Evolutionary conservation across 2,329 filamentous ascomycete species (phyloP).

Genomic region (Xylaria sp.): DNA sequence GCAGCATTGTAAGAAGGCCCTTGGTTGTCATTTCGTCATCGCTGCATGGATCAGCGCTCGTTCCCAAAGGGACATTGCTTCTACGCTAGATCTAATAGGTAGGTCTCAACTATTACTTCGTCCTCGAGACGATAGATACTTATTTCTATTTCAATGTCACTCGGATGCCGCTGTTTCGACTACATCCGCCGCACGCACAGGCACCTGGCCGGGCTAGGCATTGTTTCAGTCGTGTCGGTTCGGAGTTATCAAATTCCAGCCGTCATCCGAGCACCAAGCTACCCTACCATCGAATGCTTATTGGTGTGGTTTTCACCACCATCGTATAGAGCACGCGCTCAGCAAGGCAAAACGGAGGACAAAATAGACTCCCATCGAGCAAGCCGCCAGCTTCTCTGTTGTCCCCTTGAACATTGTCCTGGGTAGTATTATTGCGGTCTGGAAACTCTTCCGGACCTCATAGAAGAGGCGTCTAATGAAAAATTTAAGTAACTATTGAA

Average conservation of each 20-base stretch:
- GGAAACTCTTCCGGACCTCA: background rate
- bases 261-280: background rate
- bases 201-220: background rate
- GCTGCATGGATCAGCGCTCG: background rate
- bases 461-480: conserved; percentile 1
- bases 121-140: background rate
- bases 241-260: conserved; percentile 18
- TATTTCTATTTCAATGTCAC: background rate
- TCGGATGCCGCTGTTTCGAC: background rate
- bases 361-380: background rate
- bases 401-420: background rate
- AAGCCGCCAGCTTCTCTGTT: background rate
- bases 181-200: background rate
- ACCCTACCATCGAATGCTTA: background rate
- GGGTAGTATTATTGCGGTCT: background rate
- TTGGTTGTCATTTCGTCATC: background rate
- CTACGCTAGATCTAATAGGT: background rate
- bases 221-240: conserved; percentile 6
- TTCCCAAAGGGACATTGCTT: background rate
- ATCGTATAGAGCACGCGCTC: too few relatives aligned
- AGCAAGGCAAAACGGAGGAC: background rate
- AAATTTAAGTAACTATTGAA: background rate
- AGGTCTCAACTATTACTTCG: background rate
- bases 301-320: background rate
- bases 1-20: background rate